Evolutionary conservation across 2,329 filamentous ascomycete species (phyloP), one percentile per base, ranked within the genome.

Genomic region (Teratosphaeria pseudoeucalypti): DNA sequence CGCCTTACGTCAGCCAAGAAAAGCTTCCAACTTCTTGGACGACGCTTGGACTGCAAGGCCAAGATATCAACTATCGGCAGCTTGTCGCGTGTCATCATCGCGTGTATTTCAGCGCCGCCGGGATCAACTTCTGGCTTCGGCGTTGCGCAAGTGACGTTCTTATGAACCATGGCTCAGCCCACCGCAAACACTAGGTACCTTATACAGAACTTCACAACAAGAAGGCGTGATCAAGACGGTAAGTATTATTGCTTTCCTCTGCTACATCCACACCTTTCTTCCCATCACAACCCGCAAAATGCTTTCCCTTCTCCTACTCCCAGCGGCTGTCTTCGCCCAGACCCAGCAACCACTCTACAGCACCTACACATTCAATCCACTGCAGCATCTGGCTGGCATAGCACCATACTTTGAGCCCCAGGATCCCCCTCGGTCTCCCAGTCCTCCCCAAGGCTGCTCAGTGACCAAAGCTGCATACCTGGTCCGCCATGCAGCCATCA

Each of bases 401-500:
- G 73, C 78, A 12, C 78, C 79, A 0, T 79, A 79, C 66, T 81
- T 79, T 62, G 76, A 80, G 64, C 77, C 77, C 14, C 67, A 74
- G 11, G 75, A 78, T 58, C 77, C 78, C 34, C 71, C 74, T 39
- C 74, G 77, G 58, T 75, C 79, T 60, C 78, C 77, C 1, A 70
- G 73, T 54, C 73, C 78, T 37, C 77, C 79, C 10, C 77, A 78
- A 68, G 78, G 79, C 58, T 81, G 79, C 72, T 77, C 79, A 63
- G 77, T 80, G 29, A 79, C 76, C 10, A 70, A 76, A 56, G 78
- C 77, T 10, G 74, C 78, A 6, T 79, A 80, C 62, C 74, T 81
- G 6, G 72, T 80, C 23, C 74, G 79, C 11, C 79, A 81, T 67
- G 77, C 78, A 1, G 78, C 78, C 39, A 81, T 81, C 62, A 79